Percentiles rank a stretch among this genome's conserved stretches.
These are phyloP conservation scores for Aureococcus anophagefferens DNA, from an alignment of 108 stramenopile genomes.

Conservation along the genomic window DNA sequence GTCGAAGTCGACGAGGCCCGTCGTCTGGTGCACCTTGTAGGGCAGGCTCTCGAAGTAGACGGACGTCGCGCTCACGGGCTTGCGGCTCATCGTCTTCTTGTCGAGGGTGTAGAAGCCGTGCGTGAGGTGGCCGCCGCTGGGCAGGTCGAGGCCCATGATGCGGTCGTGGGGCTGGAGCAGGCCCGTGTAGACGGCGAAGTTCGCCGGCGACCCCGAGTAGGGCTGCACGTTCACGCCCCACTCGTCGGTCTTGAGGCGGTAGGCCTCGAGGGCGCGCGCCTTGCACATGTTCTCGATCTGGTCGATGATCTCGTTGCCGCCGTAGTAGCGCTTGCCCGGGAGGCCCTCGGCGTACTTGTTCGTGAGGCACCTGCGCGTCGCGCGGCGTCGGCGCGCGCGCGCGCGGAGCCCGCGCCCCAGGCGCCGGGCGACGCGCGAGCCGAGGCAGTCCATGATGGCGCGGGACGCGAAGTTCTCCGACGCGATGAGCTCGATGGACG, in stretches of 20 bases:
- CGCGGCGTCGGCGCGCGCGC: no score
- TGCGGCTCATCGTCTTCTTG: constrained; percentile 80
- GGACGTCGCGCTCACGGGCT: constrained; percentile 97
- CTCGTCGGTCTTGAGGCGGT: constrained; percentile 80
- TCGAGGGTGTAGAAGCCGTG: constrained; percentile 98
- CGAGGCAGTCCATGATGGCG: constrained; percentile 97
- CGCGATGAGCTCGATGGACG: constrained; percentile 94
- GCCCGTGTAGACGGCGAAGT: constrained; percentile 98
- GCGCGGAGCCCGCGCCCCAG: no score
- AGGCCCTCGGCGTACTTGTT: constrained; percentile 99
- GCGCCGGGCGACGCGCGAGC: no score
- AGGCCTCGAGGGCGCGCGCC: constrained; percentile 85
- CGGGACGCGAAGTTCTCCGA: constrained; percentile 97
- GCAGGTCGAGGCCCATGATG: constrained; percentile 99
- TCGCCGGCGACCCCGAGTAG: constrained; percentile 96
- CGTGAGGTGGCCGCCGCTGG: constrained; percentile 95
- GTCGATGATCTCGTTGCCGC: constrained; percentile 91
- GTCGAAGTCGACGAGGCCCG: constrained; percentile 94
- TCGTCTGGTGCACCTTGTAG: constrained; percentile 88
- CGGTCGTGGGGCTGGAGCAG: constrained; percentile 94
- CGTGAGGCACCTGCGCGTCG: no score
- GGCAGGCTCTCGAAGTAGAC: constrained; percentile 99
- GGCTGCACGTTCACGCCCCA: constrained; percentile 99
- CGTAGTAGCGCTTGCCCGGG: constrained; percentile 97
- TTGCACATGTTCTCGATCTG: constrained; percentile 92